phyloP scores from a whole-genome alignment of 805 yeast genomes.

The Yamadazyma phyllophila region DNA sequence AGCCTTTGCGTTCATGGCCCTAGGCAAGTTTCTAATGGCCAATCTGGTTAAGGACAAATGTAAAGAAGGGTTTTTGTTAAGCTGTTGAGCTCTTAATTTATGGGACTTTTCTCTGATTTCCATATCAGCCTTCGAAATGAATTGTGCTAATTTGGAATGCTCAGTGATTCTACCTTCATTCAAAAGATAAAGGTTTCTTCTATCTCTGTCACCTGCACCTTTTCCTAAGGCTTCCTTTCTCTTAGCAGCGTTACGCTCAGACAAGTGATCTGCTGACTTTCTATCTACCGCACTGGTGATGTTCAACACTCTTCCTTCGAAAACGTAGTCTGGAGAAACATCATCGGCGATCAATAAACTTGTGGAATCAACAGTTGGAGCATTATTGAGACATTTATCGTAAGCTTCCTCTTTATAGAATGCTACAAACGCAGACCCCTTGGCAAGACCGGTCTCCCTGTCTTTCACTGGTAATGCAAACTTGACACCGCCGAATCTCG shows the following conservation, averaged over 20 bases:
- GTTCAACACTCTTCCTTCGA: conserved; percentile 87
- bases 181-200: conserved; percentile 76
- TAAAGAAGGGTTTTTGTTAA: conserved; percentile 84
- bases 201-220: conserved; percentile 75
- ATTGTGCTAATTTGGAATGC: conserved; percentile 72
- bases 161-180: conserved; percentile 92
- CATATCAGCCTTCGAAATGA: conserved; percentile 68
- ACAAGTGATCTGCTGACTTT: conserved; percentile 70
- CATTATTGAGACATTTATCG: conserved; percentile 65
- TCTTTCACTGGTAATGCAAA: conserved; percentile 94
- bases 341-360: conserved; percentile 87
- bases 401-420: conserved; percentile 63
- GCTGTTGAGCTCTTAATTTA: conserved; percentile 81
- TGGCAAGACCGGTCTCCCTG: conserved; percentile 78
- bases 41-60: conserved; percentile 93
- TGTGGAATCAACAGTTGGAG: conserved; percentile 65
- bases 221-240: conserved; percentile 79
- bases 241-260: conserved; percentile 68
- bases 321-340: conserved; percentile 83
- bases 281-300: conserved; percentile 84
- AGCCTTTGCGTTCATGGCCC: conserved; percentile 85
- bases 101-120: conserved; percentile 87
- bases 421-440: conserved; percentile 94
- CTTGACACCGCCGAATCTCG: conserved; percentile 79
- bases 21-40: conserved; percentile 91